Base-by-base conservation (phyloP, 768 basidiomycete species). In the Ramaria sp. region DNA sequence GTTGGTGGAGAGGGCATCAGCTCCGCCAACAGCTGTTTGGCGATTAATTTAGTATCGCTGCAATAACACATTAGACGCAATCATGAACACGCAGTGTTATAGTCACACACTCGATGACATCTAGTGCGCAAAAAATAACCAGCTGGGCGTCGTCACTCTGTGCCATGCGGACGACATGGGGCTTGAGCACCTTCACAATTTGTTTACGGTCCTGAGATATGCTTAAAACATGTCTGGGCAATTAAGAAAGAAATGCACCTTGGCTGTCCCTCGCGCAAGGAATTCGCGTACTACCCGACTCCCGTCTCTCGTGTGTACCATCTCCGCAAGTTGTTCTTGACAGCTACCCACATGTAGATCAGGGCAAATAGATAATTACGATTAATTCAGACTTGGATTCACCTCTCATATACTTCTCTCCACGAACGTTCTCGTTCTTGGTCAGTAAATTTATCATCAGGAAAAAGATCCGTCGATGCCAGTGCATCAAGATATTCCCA, bases 271-370 rank as follows among this genome's bases (percentile, higher is more conserved):
- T 45, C 78, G 76, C 0, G 85, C 89, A 38, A 95, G 76, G 67
- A 96, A 88, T 60, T 92, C 85, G 43, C 93, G 82, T 3, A 88
- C 91, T 27, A 80, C 83, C 20, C 88, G 82, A 58, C 90, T 89
- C 19, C 93, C 93, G 63, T 95, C 89, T 65, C 82, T 91, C 15
- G 93, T 97, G 64, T 97, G 93, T 0, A 93, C 90, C 78, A 95
- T 88, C 66, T 96, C 93, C 0, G 92, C 85, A 7, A 95, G 73
- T 19, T 86, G 77, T 42, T 95, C 92, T 60, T 90, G 83, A 63
- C 87, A 88, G 51, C 88, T 91, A 60, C 24, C 12, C 48, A 49
- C 47, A 30, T 9, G n/a, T 33, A 10, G 43, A 53, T n/a, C 4
- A 43, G 20, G 11, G 7, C 7, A 17, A 27, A 33, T 46, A 31